Evolutionary conservation across 2,329 filamentous ascomycete species (phyloP).

Genomic region (Alternaria conjuncta): DNA sequence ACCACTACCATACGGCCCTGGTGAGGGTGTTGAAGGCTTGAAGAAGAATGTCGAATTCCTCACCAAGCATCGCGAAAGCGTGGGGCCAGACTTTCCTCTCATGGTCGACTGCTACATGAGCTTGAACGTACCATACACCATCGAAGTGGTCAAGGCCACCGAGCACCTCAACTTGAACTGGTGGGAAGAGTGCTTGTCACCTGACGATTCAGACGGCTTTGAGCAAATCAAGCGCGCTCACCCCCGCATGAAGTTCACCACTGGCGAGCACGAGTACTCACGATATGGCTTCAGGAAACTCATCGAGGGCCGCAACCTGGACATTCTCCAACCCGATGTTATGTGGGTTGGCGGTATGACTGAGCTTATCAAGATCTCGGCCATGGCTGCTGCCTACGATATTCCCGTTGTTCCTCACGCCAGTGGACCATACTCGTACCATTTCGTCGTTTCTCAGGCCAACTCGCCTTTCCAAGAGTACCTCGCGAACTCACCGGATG

Average conservation of each 20-base stretch:
- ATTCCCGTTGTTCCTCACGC: constrained; percentile 95
- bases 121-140: constrained; percentile 89
- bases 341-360: constrained; percentile 98
- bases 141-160: constrained; percentile 84
- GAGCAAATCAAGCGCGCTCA: constrained; percentile 89
- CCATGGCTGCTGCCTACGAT: constrained; percentile 90
- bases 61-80: constrained; percentile 79
- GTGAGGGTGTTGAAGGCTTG: constrained; percentile 81
- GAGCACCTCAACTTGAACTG: constrained; percentile 89
- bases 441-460: constrained; percentile 91
- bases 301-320: constrained; percentile 86
- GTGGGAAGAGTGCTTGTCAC: constrained; percentile 94
- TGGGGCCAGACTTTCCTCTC: constrained; percentile 89
- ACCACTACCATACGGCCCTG: constrained; percentile 85
- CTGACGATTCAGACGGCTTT: constrained; percentile 92
- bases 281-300: constrained; percentile 94
- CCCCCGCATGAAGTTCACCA: constrained; percentile 90
- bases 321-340: constrained; percentile 94
- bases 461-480: constrained; percentile 97
- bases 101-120: constrained; percentile 99
- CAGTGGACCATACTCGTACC: constrained; percentile 92
- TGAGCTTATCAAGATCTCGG: constrained; percentile 85
- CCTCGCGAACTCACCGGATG: constrained; percentile 89
- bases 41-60: constrained; percentile 91
- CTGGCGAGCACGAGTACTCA: constrained; percentile 94